Evolutionary conservation across 139 green algal genomes (phyloP), one percentile per base, ranked within the genome.

Genomic region (Axilococcus clingmanii): DNA sequence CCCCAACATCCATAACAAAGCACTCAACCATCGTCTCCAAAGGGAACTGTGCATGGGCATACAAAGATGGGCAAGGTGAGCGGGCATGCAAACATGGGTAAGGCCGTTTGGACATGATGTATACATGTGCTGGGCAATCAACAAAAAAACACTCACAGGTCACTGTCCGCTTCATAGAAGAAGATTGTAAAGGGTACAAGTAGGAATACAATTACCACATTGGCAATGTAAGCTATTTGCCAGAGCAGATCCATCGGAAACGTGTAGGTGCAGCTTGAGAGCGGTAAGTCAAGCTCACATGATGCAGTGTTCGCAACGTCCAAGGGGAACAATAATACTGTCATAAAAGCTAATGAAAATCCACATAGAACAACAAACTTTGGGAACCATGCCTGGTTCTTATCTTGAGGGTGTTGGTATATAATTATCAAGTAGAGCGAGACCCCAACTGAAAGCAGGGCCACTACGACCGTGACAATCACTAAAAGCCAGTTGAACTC

Each of bases 101-200:
- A n/a, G n/a, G n/a, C n/a, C n/a, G n/a, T n/a, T n/a, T n/a, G n/a
- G n/a, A n/a, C n/a, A n/a, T n/a, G n/a, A n/a, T n/a, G n/a, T n/a
- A n/a, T n/a, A n/a, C n/a, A n/a, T n/a, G n/a, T n/a, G n/a, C n/a
- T n/a, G n/a, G n/a, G n/a, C n/a, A 24, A 37, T 0, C 44, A 23
- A 20, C 27, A 64, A n/a, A 66, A 37, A 28, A 28, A 16, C 14
- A 45, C 71, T 48, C 42, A 93, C 81, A 75, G 76, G 8, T 98
- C 91, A 28, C 63, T 78, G 68, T 96, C 91, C 0, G 72, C 81
- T 68, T 98, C 91, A 48, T 97, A 98, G 71, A 88, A 97, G 63
- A 98, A 98, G 20, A 96, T 65, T 16, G 82, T 80, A 74, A 97
- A 96, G 12, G 91, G 91, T 36, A 94, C 82, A 47, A 94, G 59